Evolutionary conservation across 2,329 filamentous ascomycete genomes (phyloP).

Genomic region (Scedosporium aurantiacum): DNA sequence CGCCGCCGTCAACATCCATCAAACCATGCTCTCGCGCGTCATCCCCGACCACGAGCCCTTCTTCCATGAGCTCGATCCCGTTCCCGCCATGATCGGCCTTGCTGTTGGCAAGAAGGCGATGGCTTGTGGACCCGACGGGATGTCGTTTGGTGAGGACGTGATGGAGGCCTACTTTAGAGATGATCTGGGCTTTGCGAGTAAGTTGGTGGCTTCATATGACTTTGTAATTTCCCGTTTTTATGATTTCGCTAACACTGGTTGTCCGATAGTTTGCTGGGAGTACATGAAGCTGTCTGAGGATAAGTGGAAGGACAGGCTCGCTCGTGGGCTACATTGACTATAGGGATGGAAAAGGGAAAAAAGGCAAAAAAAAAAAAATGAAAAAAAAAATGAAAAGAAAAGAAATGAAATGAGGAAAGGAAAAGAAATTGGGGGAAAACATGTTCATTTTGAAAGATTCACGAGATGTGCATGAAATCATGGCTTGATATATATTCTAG

Average conservation of each 20-base stretch:
- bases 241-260: slow-evolving; percentile 6
- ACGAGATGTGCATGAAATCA: not conserved
- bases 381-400: not conserved
- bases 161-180: slow-evolving; percentile 54
- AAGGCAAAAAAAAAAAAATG: not conserved
- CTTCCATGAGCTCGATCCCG: slow-evolving; percentile 37
- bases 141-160: slow-evolving; percentile 49
- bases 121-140: slow-evolving; percentile 44
- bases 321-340: not conserved
- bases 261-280: slow-evolving; percentile 39
- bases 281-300: slow-evolving; percentile 34
- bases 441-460: not conserved
- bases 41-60: slow-evolving; percentile 27
- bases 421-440: not conserved
- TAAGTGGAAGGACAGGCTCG: slow-evolving; percentile 7
- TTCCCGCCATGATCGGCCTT: slow-evolving; percentile 58
- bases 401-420: not conserved
- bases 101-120: slow-evolving; percentile 61
- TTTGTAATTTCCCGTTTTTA: not conserved
- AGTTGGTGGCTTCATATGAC: slow-evolving; percentile 20
- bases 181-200: slow-evolving; percentile 55
- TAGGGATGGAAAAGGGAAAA: not conserved
- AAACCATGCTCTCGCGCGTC: slow-evolving; percentile 39
- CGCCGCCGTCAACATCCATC: slow-evolving; percentile 56
- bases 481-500: not conserved